A percentile compares a stretch with the other conserved stretches of the same genome.
Evolutionary conservation across 2,329 filamentous ascomycete genomes (phyloP).

Genomic region (Thermoascus crustaceus): DNA sequence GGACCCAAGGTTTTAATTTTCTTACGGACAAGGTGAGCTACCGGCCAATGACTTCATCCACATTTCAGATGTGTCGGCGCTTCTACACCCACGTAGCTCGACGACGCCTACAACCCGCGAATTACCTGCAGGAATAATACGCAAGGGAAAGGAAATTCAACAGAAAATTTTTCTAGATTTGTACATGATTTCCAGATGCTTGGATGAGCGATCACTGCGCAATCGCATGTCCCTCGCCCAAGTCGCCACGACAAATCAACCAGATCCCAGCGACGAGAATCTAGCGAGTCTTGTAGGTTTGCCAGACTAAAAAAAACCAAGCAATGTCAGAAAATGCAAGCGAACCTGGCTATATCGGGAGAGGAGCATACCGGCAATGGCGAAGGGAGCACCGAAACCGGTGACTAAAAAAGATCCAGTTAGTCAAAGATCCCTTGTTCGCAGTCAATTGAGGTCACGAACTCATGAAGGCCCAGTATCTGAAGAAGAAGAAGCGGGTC

Average conservation of each 20-base stretch:
- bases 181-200: slow-evolving; percentile 29
- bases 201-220: slow-evolving; percentile 11
- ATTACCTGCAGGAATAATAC: neutral
- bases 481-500: slow-evolving; percentile 72
- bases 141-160: slow-evolving; percentile 15
- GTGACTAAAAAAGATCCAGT: slow-evolving; percentile 38
- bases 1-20: slow-evolving; percentile 33
- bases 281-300: slow-evolving; percentile 55
- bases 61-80: slow-evolving; percentile 19
- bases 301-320: slow-evolving; percentile 48
- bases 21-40: slow-evolving; percentile 18
- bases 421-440: slow-evolving; percentile 22
- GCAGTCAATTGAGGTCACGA: slow-evolving; percentile 20
- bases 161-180: slow-evolving; percentile 32
- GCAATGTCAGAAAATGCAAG: slow-evolving; percentile 17
- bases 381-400: slow-evolving; percentile 54
- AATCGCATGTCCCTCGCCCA: slow-evolving; percentile 7
- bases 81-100: slow-evolving; percentile 12
- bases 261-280: slow-evolving; percentile 10
- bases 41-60: slow-evolving; percentile 38
- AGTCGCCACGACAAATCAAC: slow-evolving; percentile 13
- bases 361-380: slow-evolving; percentile 51
- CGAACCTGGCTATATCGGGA: neutral
- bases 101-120: no score
- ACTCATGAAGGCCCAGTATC: slow-evolving; percentile 79